A percentile compares a stretch with the other conserved stretches of the same genome.
phyloP scores from a whole-genome alignment of 176 grass and related monocot species.

The Hordeum marinum region DNA sequence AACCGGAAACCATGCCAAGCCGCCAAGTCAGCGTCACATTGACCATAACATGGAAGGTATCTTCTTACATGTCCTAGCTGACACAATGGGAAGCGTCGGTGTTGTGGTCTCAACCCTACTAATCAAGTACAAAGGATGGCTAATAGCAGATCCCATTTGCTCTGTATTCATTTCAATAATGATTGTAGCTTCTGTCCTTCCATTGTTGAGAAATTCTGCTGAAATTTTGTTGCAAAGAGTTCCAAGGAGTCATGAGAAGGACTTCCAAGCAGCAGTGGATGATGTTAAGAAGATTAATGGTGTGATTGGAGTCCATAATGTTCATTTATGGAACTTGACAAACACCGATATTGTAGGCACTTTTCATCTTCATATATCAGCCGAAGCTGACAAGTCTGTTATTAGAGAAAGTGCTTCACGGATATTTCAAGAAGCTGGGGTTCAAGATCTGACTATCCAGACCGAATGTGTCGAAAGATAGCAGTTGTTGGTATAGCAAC shows the following conservation, averaged over 20 bases:
- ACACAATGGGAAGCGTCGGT: slow-evolving; percentile 95
- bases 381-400: slow-evolving; percentile 54
- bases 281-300: slow-evolving; percentile 66
- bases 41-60: slow-evolving; percentile 99
- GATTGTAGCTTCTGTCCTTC: slow-evolving; percentile 86
- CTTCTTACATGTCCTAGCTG: slow-evolving; percentile 96
- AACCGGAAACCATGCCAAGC: slow-evolving; percentile 27
- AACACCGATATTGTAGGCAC: slow-evolving; percentile 89
- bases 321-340: slow-evolving; percentile 96
- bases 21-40: slow-evolving; percentile 48
- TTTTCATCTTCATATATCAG: slow-evolving; percentile 60
- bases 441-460: slow-evolving; percentile 84
- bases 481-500: slow-evolving; percentile 3
- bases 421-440: slow-evolving; percentile 67
- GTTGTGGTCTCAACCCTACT: slow-evolving; percentile 91
- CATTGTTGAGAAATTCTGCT: slow-evolving; percentile 88
- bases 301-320: slow-evolving; percentile 52
- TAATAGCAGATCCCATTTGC: slow-evolving; percentile 89
- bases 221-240: slow-evolving; percentile 98
- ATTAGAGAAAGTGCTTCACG: slow-evolving; percentile 46
- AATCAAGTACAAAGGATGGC: slow-evolving; percentile 96
- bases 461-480: slow-evolving; percentile 69
- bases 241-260: slow-evolving; percentile 77
- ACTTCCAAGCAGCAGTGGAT: slow-evolving; percentile 62
- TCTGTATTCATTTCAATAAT: slow-evolving; percentile 97